Evolutionary conservation across 257 asterid genomes (phyloP).

Genomic region (Eucommia ulmoides): DNA sequence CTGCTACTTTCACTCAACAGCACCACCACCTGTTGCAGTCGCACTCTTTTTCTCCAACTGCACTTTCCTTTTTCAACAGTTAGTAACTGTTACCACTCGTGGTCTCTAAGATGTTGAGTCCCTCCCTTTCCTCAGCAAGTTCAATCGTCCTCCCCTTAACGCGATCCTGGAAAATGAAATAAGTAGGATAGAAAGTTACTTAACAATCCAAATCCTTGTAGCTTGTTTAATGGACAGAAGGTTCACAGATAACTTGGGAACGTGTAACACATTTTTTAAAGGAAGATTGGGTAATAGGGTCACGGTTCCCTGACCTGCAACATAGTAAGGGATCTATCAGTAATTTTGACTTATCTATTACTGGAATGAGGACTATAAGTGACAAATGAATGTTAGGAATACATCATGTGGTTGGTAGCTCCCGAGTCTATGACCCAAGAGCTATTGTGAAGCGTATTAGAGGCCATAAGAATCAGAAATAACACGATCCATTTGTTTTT

Average conservation of each 20-base stretch:
- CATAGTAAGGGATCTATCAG: background rate
- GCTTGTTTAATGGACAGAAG: background rate
- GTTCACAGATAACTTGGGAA: background rate
- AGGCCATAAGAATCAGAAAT: background rate
- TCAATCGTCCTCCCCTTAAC: background rate
- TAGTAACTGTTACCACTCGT: too few relatives aligned
- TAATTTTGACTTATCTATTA: background rate
- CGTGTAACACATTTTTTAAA: background rate
- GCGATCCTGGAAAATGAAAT: background rate
- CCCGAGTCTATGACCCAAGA: background rate
- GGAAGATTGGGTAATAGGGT: background rate
- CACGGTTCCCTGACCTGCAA: background rate
- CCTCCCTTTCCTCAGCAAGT: background rate
- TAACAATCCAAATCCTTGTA: background rate
- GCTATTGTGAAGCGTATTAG: background rate
- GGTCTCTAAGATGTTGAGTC: too few relatives aligned
- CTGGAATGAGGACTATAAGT: background rate
- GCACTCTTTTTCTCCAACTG: too few relatives aligned
- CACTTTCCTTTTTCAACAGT: too few relatives aligned
- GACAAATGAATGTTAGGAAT: too few relatives aligned
- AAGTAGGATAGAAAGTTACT: background rate
- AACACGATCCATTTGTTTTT: background rate
- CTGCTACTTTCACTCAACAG: too few relatives aligned
- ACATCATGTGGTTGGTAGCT: background rate
- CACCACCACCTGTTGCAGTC: too few relatives aligned